These are phyloP conservation scores for Wilcoxina mikolae DNA, from an alignment of 495 filamentous ascomycete genomes.

Conservation along the genomic window DNA sequence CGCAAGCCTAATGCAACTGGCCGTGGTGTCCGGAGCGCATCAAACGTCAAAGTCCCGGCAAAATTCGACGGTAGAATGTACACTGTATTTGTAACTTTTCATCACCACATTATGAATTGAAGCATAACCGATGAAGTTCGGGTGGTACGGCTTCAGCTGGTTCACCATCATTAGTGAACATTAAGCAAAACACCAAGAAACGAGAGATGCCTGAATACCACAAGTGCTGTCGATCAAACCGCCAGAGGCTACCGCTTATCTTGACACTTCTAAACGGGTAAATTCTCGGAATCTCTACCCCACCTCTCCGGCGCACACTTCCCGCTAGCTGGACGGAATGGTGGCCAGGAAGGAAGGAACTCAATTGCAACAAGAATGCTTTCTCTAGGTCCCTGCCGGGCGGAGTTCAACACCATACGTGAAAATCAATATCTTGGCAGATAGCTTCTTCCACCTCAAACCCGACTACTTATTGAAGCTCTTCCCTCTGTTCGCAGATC, in stretches of 20 bases:
- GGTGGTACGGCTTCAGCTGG: not conserved
- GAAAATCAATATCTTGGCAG: not conserved
- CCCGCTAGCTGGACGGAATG: not conserved
- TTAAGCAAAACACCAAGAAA: too few species aligned
- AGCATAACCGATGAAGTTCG: not conserved
- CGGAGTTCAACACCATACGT: not conserved
- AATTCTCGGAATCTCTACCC: not conserved
- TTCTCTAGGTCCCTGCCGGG: not conserved
- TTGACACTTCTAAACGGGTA: conserved; percentile 3
- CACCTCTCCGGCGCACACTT: not conserved
- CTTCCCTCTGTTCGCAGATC: not conserved
- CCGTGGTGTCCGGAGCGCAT: too few species aligned
- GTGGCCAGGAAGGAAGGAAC: not conserved
- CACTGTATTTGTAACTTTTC: not conserved
- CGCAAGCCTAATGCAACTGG: not conserved
- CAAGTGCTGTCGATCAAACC: not conserved
- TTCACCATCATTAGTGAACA: not conserved
- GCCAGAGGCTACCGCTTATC: not conserved
- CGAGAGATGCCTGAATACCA: not conserved
- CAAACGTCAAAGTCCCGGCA: too few species aligned
- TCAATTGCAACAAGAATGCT: not conserved
- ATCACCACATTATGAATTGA: not conserved
- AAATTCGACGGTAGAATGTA: not conserved
- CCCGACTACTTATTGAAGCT: conserved; percentile 1
- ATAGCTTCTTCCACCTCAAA: not conserved